These are phyloP conservation scores for Eucalyptus globulus DNA, from an alignment of 345 rosid genomes.

Conservation along the genomic window DNA sequence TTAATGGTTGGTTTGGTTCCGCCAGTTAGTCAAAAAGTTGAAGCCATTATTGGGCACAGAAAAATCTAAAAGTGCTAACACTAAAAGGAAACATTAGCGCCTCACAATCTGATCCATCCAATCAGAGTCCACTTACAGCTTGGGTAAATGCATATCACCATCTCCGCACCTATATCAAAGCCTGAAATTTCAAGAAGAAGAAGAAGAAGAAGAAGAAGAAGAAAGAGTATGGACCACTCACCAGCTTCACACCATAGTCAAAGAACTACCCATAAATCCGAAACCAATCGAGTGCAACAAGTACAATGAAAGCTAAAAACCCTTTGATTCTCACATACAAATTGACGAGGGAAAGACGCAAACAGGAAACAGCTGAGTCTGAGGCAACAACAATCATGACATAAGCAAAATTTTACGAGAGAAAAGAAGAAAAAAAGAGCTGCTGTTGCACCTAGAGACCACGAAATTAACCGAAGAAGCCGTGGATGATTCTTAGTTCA, in stretches of 20 bases:
- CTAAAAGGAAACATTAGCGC: neutral
- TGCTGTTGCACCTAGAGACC: neutral
- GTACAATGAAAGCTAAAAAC: neutral
- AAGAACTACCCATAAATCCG: neutral
- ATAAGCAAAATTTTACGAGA: neutral
- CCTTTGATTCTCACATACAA: neutral
- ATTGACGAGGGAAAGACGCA: neutral
- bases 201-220: neutral
- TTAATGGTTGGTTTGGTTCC: neutral
- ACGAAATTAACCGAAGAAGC: neutral
- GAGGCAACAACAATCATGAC: neutral
- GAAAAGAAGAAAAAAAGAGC: neutral
- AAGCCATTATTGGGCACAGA: neutral
- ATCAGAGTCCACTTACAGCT: neutral
- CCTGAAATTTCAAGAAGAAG: neutral
- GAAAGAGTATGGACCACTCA: neutral
- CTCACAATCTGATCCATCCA: neutral
- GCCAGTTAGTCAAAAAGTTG: neutral
- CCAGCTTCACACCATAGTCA: neutral
- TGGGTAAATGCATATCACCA: neutral
- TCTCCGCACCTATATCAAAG: neutral
- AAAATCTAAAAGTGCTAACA: neutral
- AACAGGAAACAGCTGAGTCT: neutral
- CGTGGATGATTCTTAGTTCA: neutral
- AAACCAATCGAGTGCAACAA: neutral